A percentile compares a stretch with the other conserved stretches of the same genome.
Evolutionary conservation across 177 flowering plant species (phyloP).

Genomic region (Vitis hybrid): DNA sequence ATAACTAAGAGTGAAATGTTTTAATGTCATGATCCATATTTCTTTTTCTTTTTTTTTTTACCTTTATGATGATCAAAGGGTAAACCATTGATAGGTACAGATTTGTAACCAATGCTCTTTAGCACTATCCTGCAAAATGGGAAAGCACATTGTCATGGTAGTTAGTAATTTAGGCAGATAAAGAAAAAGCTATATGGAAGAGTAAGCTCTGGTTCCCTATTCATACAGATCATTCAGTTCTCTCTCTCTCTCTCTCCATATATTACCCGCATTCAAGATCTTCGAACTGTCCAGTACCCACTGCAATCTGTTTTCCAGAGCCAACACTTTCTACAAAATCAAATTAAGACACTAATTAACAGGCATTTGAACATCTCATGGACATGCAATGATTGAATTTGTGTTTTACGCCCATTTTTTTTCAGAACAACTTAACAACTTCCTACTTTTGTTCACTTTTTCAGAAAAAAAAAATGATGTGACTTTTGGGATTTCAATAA

Average conservation of each 20-base stretch:
- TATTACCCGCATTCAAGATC: constrained; percentile 74
- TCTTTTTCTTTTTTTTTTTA: constrained; percentile 16
- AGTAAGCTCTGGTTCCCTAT: too few species aligned
- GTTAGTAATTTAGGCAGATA: constrained; percentile 4
- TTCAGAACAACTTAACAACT: too few species aligned
- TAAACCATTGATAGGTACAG: constrained; percentile 81
- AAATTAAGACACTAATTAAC: not conserved
- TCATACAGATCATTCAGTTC: too few species aligned
- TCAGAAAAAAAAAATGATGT: too few species aligned
- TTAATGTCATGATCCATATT: not conserved
- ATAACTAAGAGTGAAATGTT: not conserved
- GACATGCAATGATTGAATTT: too few species aligned
- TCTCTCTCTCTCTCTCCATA: too few species aligned
- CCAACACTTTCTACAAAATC: constrained; percentile 43
- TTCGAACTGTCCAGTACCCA: constrained; percentile 80
- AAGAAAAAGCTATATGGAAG: not conserved
- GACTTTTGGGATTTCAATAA: too few species aligned
- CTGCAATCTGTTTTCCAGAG: constrained; percentile 74
- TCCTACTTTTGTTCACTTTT: too few species aligned
- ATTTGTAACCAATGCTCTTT: constrained; percentile 97
- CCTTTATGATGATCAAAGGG: constrained; percentile 86
- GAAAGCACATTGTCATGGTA: not conserved
- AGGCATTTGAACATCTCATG: not conserved
- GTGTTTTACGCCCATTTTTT: too few species aligned
- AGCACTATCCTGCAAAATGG: constrained; percentile 64